Evolutionary conservation across 768 basidiomycete species (phyloP).

Genomic region (Tylopilus vinaceipallidus): DNA sequence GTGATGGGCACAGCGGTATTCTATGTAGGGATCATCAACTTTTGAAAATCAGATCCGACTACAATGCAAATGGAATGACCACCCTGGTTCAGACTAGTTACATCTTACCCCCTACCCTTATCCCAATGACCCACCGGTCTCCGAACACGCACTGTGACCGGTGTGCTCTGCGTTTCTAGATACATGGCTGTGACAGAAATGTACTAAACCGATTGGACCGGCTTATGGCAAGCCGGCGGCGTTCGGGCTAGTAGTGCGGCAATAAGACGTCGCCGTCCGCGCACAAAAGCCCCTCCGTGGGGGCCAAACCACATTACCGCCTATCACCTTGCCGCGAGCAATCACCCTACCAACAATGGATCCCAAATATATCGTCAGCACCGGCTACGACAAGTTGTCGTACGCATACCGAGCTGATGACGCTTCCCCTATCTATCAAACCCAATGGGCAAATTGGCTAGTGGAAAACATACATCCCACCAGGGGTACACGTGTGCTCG

Average conservation of each 20-base stretch:
- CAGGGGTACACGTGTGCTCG: constrained; percentile 1
- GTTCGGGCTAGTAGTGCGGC: background rate
- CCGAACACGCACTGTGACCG: constrained; percentile 6
- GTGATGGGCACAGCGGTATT: too few relatives aligned
- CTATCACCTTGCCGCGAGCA: background rate
- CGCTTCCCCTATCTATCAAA: background rate
- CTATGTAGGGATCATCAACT: too few relatives aligned
- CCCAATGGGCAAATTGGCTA: background rate
- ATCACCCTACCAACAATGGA: constrained; percentile 8
- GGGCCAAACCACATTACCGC: constrained; percentile 24
- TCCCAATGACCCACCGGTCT: background rate
- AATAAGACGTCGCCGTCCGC: constrained; percentile 8
- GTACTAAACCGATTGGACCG: background rate
- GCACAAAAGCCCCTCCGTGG: background rate
- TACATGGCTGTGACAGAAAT: background rate
- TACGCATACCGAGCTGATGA: constrained; percentile 3
- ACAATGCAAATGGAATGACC: too few relatives aligned
- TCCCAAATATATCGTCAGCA: constrained; percentile 3
- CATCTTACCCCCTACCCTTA: background rate
- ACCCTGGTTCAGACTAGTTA: background rate
- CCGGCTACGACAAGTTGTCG: constrained; percentile 1
- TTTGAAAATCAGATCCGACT: too few relatives aligned
- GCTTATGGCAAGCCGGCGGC: constrained; percentile 2
- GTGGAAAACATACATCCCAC: background rate
- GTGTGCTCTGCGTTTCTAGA: background rate